These are phyloP conservation scores for Carex kokanica DNA, from an alignment of 176 grass and related monocot species.

Conservation along the genomic window DNA sequence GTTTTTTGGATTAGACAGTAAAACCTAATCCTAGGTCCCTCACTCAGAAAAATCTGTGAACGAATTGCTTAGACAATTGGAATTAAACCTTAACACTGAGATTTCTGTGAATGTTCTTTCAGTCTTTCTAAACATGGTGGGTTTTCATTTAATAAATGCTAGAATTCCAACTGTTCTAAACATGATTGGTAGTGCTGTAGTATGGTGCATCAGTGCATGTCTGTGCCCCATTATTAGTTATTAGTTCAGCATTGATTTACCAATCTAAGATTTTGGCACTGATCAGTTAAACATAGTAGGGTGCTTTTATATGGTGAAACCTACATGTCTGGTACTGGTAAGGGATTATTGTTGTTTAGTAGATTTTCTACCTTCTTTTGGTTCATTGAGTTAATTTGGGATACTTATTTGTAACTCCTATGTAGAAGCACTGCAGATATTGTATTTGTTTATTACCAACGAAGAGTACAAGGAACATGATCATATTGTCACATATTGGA, in stretches of 20 bases:
- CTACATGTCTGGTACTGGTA: neutral
- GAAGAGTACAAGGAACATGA: neutral
- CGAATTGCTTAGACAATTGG: neutral
- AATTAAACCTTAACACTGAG: neutral
- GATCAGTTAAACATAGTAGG: neutral
- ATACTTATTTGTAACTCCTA: neutral
- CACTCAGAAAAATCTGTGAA: neutral
- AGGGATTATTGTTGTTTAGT: neutral
- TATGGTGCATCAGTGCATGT: neutral
- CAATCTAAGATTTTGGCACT: neutral
- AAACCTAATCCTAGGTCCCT: neutral
- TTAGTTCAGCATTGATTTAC: neutral
- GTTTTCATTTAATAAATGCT: neutral
- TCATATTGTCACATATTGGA: neutral
- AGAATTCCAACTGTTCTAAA: neutral
- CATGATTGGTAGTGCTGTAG: neutral
- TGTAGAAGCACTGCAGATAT: neutral
- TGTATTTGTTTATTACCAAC: neutral
- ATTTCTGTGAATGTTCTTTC: neutral
- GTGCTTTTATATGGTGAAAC: neutral
- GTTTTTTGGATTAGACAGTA: neutral
- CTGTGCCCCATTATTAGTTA: neutral
- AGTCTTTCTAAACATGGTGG: neutral
- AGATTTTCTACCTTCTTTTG: neutral
- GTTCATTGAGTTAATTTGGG: neutral